Evolutionary conservation across 1,139 yeast species (phyloP), one percentile per base, ranked within the genome.

Genomic region (Diutina ranongensis): DNA sequence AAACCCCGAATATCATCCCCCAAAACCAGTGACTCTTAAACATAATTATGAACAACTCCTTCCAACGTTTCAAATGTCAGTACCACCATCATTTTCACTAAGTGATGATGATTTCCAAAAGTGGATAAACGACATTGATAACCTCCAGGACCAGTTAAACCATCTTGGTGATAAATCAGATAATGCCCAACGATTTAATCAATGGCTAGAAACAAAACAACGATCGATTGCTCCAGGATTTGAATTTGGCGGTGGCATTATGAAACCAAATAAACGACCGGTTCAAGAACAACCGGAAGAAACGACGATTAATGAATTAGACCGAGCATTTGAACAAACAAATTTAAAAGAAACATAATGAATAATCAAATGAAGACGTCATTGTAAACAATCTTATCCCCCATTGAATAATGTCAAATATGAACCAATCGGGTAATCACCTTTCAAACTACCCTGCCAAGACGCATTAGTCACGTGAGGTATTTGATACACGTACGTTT

Each of bases 231-330:
- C 42, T 4, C 42, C 42, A 16, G 42, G 42, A 10, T 38, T 38
- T 25, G 18, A n/a, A n/a, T 38, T 38, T 38, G 42, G 42, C n/a
- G 42, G 42, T 9, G 42, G 42, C 4, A 32, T 38, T 3, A 38
- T 38, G 42, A 27, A 38, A 15, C 42, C 42, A 12, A 31, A 12
- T 15, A 31, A 31, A 31, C 34, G 34, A n/a, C 34, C 34, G 15
- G 13, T 25, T 25, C 28, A 25, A 25, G 28, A 25, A 7, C 10
- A 5, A 5, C 28, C 28, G 9, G 28, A 7, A 25, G 28, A 25
- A 25, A 25, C 10, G 28, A 25, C 28, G 9, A 10, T 25, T 25
- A 10, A 25, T 10, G 28, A 25, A 25, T 25, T 25, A 25, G 10
- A 25, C 10, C 28, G 10, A 25, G 5, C 28, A 25, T 25, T 25